These are phyloP conservation scores for Fusarium mexicanum DNA, from an alignment of 2,329 filamentous ascomycete genomes.

Conservation along the genomic window DNA sequence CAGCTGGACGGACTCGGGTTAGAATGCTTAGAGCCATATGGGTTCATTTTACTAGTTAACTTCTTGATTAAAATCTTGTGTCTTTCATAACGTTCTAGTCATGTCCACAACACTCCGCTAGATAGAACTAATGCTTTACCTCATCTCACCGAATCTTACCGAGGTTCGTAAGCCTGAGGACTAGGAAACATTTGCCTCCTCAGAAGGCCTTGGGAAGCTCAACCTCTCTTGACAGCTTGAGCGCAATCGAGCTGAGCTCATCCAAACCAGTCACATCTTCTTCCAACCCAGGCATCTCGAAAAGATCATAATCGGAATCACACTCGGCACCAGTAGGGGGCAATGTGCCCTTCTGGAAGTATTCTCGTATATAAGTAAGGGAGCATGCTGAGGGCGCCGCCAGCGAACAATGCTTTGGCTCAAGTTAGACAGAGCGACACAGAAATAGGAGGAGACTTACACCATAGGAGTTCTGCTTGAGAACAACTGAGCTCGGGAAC, in stretches of 20 bases:
- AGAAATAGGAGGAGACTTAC: slow-evolving; percentile 46
- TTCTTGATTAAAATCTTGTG: not conserved
- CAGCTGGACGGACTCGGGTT: not conserved
- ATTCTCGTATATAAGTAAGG: slow-evolving; percentile 51
- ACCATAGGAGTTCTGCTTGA: slow-evolving; percentile 62
- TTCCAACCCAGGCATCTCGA: slow-evolving; percentile 44
- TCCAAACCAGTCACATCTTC: slow-evolving; percentile 17
- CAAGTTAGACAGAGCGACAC: not conserved
- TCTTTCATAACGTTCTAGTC: not conserved
- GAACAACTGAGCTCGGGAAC: slow-evolving; percentile 57
- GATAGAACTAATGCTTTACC: not conserved
- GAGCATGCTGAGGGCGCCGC: slow-evolving; percentile 58
- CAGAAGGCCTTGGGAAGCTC: slow-evolving; percentile 31
- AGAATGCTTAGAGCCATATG: not conserved
- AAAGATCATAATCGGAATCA: slow-evolving; percentile 56
- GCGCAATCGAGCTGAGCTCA: slow-evolving; percentile 31
- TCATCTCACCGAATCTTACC: not conserved
- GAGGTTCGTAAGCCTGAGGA: not conserved
- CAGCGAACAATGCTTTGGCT: slow-evolving; percentile 59
- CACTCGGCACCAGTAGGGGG: slow-evolving; percentile 58
- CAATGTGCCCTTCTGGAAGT: slow-evolving; percentile 58
- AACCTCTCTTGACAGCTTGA: slow-evolving; percentile 24
- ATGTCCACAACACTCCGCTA: not conserved
- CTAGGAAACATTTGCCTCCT: not conserved
- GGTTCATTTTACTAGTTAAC: not conserved